Conservation (phyloP, 2,329 filamentous ascomycete genomes). For the Phymatotrichopsis omnivora region DNA sequence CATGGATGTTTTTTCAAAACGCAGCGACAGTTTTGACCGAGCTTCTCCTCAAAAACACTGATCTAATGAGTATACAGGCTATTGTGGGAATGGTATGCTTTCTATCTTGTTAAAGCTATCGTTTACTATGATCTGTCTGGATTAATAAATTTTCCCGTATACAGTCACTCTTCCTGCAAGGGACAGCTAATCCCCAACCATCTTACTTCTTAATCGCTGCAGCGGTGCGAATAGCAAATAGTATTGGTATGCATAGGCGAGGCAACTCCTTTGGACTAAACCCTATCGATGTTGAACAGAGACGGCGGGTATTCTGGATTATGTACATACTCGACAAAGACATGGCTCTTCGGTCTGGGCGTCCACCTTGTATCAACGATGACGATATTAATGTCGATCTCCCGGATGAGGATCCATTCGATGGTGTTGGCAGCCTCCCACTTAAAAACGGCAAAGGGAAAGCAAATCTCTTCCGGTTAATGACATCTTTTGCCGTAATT, state of each 20-base stretch:
- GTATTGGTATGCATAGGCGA: conserved; percentile 88
- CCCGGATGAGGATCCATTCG: conserved; percentile 77
- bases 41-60: conserved; percentile 89
- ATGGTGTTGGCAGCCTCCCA: conserved; percentile 91
- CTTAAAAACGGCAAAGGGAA: conserved; percentile 80
- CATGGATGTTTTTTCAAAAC: conserved; percentile 94
- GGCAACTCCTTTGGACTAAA: conserved; percentile 90
- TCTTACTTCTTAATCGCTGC: conserved; percentile 84
- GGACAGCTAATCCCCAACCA: conserved; percentile 91
- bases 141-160: neutral
- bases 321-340: conserved; percentile 65
- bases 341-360: conserved; percentile 60
- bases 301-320: conserved; percentile 68
- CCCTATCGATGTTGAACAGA: conserved; percentile 85
- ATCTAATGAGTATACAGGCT: conserved; percentile 88
- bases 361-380: conserved; percentile 62
- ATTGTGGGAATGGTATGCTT: conserved; percentile 67
- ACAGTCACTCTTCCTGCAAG: conserved; percentile 80
- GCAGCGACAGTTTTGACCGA: conserved; percentile 89
- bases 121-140: neutral
- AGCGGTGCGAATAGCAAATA: conserved; percentile 82
- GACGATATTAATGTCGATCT: conserved; percentile 93
- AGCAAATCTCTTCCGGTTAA: conserved; percentile 86
- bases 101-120: neutral
- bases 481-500: conserved; percentile 85